Evolutionary conservation across 768 basidiomycete species (phyloP), one percentile per base, ranked within the genome.

Genomic region (Suillus plorans): DNA sequence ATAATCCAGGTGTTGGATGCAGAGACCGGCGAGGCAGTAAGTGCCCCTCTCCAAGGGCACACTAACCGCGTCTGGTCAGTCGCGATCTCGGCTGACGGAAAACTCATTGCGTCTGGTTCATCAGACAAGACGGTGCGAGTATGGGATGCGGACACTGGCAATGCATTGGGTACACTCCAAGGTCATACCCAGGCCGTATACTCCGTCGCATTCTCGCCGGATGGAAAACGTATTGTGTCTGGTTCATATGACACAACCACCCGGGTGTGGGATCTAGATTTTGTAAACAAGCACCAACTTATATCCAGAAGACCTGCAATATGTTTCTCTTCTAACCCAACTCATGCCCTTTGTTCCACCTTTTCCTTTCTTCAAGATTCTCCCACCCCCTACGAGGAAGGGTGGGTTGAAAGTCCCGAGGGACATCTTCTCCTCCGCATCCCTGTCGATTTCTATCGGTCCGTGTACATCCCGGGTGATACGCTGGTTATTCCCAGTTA

Each of bases 231-330:
- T 5, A 20, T 44, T 20, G 55, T 61, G 28, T 62, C 59, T 13
- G 56, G 55, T 20, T 63, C 59, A 60, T 36, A 9, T 16, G 62
- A 59, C 22, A 58, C 12, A 3, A 22, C 62, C 4, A 61, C n/a
- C 25, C 60, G 67, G 37, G 13, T 76, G 3, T 77, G 73, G 76
- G 60, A 72, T 56, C n/a, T 53, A 13, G 34, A 62, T 37, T 57
- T 7, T 36, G 10, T 25, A n/a, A 7, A 36, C 10, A 6, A 31
- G 12, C 7, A 37, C 47, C 7, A 16, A 10, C 22, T 25, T 7
- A 28, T 25, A 50, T 34, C 34, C 20, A 13, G 12, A 22, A 12
- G 10, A 22, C 28, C 47, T 22, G 12, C 10, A 37, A 57, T 62
- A 36, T 18, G 62, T 20, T 59, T 63, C 28, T 63, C 62, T 1